Evolutionary conservation across 257 asterid species (phyloP).

Genomic region (Datura wrightii): DNA sequence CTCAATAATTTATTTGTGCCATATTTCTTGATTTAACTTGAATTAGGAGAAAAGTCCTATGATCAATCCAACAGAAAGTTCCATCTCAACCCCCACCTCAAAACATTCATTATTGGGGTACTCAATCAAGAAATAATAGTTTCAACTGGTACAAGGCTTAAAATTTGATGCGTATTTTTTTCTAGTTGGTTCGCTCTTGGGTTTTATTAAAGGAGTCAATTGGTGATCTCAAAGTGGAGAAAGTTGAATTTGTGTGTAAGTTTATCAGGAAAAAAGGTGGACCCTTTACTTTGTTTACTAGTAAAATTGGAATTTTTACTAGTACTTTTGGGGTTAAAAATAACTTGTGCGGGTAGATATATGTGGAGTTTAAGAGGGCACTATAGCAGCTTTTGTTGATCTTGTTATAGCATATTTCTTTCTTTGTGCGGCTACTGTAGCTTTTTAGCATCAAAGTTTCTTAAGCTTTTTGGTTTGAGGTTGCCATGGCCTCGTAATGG

Average conservation of each 20-base stretch:
- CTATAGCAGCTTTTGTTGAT: constrained; percentile 84
- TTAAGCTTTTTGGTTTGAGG: constrained; percentile 65
- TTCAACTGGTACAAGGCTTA: not conserved
- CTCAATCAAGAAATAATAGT: constrained; percentile 1
- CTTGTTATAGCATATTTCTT: constrained; percentile 73
- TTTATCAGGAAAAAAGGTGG: constrained; percentile 7
- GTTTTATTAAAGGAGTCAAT: constrained; percentile 2
- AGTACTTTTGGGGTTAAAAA: constrained; percentile 43
- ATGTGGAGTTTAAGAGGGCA: constrained; percentile 73
- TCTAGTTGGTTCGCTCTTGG: not conserved
- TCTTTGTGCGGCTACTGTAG: constrained; percentile 72
- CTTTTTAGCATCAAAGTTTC: constrained; percentile 66
- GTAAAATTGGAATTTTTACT: constrained; percentile 8
- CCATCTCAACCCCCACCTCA: not conserved
- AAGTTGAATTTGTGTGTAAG: not conserved
- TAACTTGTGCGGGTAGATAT: constrained; percentile 65
- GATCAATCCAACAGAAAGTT: not conserved
- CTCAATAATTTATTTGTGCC: too few species aligned
- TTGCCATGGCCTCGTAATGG: constrained; percentile 87
- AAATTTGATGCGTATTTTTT: not conserved
- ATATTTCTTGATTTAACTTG: too few species aligned
- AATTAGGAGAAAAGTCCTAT: not conserved
- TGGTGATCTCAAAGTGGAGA: not conserved
- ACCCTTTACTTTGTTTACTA: not conserved
- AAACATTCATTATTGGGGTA: not conserved